phyloP scores from a whole-genome alignment of 805 yeast species.

The Teunomyces lycoperdinae region DNA sequence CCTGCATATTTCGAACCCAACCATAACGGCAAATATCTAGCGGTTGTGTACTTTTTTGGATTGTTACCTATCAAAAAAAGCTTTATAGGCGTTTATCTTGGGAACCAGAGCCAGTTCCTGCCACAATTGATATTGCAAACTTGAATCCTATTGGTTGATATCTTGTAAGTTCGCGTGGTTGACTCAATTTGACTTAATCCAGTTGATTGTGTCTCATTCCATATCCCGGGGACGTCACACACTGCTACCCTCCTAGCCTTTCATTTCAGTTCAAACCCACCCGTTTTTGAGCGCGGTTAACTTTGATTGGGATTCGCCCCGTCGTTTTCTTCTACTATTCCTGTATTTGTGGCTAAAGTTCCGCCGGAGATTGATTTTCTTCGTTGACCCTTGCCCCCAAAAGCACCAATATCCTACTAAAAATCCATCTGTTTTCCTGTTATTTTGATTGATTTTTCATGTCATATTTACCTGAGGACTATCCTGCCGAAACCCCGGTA shows the following conservation, averaged over 20 bases:
- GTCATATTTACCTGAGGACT: slow-evolving; percentile 2
- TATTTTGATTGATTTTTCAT: background rate
- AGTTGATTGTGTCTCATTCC: background rate
- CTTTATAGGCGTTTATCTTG: background rate
- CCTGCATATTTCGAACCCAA: background rate
- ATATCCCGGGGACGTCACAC: background rate
- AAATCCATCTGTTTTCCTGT: no score
- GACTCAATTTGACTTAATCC: background rate
- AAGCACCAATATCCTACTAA: no score
- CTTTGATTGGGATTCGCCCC: background rate
- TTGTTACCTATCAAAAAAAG: background rate
- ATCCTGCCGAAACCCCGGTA: background rate
- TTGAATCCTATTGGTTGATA: background rate
- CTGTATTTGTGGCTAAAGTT: no score
- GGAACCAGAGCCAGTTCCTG: background rate
- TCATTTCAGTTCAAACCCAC: background rate
- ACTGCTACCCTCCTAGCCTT: background rate
- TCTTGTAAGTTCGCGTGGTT: background rate
- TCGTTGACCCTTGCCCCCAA: no score
- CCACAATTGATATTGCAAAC: background rate
- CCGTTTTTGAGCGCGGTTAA: background rate
- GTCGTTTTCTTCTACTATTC: no score
- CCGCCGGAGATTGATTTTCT: no score
- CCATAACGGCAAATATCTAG: background rate
- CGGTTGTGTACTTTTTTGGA: background rate